Conservation (phyloP, 257 asterid genomes). For the Solanum arcanum region DNA sequence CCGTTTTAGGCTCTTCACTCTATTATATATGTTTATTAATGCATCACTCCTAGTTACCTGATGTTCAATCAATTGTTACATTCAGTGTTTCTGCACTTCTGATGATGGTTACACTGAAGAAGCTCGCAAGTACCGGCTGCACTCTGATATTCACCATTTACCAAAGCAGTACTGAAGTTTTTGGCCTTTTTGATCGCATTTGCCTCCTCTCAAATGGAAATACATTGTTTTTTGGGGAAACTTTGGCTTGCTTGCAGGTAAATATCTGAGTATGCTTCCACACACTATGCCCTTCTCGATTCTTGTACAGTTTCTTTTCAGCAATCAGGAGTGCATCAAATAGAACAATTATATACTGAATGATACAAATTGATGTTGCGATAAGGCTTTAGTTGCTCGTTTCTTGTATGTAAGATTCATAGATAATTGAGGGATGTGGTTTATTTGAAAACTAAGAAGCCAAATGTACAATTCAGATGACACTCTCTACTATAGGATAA, state of each 20-base stretch:
- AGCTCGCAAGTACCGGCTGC: slow-evolving; percentile 97
- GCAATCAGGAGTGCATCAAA: background rate
- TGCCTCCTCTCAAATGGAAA: slow-evolving; percentile 99
- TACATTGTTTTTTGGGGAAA: slow-evolving; percentile 97
- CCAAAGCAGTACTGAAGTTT: slow-evolving; percentile 99
- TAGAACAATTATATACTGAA: background rate
- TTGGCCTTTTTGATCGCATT: slow-evolving; percentile 95
- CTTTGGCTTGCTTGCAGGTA: slow-evolving; percentile 98
- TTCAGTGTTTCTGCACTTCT: slow-evolving; percentile 91
- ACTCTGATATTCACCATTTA: slow-evolving; percentile 84
- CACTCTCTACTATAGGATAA: background rate
- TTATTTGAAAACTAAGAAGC: background rate
- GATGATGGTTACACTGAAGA: slow-evolving; percentile 97
- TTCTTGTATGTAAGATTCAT: background rate
- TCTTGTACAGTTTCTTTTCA: background rate
- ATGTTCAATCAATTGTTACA: background rate
- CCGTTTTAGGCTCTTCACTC: background rate
- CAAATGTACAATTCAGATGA: background rate
- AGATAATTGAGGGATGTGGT: background rate
- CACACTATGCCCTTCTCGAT: background rate
- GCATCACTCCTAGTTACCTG: background rate
- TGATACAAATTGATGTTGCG: background rate
- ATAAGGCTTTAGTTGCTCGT: background rate
- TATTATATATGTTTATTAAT: background rate
- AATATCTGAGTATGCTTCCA: slow-evolving; percentile 3